phyloP scores from a whole-genome alignment of 805 yeast genomes.

The Yarrowia porcina region DNA sequence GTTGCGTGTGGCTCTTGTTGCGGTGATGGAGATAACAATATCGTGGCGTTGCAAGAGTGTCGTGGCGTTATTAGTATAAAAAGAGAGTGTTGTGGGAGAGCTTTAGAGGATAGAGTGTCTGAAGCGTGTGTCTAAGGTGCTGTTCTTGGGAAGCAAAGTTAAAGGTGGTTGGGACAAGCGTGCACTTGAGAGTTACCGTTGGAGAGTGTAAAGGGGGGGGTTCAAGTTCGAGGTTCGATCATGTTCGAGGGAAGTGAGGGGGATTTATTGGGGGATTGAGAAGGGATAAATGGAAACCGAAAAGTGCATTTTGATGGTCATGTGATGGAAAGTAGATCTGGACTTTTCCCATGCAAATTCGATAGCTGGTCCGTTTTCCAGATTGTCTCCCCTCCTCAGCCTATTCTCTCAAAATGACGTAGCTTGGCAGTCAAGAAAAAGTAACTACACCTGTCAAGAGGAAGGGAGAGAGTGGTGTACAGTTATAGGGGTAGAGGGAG shows the following conservation, averaged over 20 bases:
- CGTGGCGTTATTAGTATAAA: background rate
- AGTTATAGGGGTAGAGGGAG: too few relatives aligned
- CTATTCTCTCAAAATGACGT: slow-evolving; percentile 5
- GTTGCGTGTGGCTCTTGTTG: background rate
- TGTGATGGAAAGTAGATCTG: too few relatives aligned
- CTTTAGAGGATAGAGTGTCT: background rate
- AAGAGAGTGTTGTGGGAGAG: background rate
- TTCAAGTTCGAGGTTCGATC: too few relatives aligned
- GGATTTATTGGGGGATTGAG: too few relatives aligned
- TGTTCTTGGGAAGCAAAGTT: background rate
- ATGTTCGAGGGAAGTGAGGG: background rate
- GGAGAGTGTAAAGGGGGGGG: too few relatives aligned
- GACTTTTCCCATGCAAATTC: too few relatives aligned
- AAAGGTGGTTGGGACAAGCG: background rate
- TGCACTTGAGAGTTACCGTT: background rate
- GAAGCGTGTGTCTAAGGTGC: background rate
- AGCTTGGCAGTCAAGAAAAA: background rate
- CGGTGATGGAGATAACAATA: too few relatives aligned
- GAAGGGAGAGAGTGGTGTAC: too few relatives aligned
- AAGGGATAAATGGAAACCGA: too few relatives aligned
- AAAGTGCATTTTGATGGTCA: too few relatives aligned
- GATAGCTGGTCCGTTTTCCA: too few relatives aligned
- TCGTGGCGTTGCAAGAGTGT: background rate
- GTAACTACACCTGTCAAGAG: background rate
- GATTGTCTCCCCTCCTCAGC: background rate